Evolutionary conservation across 805 yeast genomes (phyloP).

Genomic region (Saccharomycopsis sp.): DNA sequence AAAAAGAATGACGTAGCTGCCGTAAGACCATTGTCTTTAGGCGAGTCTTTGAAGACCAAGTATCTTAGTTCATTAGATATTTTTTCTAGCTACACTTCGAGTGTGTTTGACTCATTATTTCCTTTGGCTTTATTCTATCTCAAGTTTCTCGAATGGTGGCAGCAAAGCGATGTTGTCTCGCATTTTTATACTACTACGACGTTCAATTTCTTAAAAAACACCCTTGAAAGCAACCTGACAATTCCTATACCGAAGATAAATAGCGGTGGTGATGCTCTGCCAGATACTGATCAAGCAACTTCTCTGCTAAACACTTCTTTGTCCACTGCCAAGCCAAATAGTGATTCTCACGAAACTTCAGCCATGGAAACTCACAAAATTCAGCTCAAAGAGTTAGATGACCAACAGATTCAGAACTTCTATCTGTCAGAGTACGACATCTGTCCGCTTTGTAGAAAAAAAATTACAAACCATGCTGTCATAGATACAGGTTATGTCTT

Average conservation of each 20-base stretch:
- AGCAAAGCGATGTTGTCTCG: slow-evolving; percentile 16
- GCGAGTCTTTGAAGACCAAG: slow-evolving; percentile 15
- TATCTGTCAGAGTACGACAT: slow-evolving; percentile 13
- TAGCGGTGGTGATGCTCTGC: not conserved
- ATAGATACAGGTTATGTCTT: slow-evolving; percentile 89
- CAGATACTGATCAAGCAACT: not conserved
- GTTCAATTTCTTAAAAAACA: slow-evolving; percentile 15
- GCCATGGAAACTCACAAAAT: not conserved
- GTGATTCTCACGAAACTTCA: too few relatives aligned
- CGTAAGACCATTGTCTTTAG: slow-evolving; percentile 17
- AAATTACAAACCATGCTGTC: slow-evolving; percentile 71
- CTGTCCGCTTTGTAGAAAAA: slow-evolving; percentile 68
- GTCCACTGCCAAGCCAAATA: not conserved
- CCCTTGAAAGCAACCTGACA: slow-evolving; percentile 4
- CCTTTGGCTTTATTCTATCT: slow-evolving; percentile 19
- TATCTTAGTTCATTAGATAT: slow-evolving; percentile 17
- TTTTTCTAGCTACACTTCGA: slow-evolving; percentile 5
- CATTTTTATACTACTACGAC: slow-evolving; percentile 2
- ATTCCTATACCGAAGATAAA: slow-evolving; percentile 14
- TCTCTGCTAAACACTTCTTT: not conserved
- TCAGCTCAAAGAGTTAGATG: too few relatives aligned
- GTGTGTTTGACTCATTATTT: slow-evolving; percentile 15
- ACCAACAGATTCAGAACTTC: not conserved
- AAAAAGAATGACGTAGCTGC: slow-evolving; percentile 16
- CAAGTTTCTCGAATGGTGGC: slow-evolving; percentile 23